These are phyloP conservation scores for Craterostigma plantagineum DNA, from an alignment of 257 asterid species.

Conservation along the genomic window DNA sequence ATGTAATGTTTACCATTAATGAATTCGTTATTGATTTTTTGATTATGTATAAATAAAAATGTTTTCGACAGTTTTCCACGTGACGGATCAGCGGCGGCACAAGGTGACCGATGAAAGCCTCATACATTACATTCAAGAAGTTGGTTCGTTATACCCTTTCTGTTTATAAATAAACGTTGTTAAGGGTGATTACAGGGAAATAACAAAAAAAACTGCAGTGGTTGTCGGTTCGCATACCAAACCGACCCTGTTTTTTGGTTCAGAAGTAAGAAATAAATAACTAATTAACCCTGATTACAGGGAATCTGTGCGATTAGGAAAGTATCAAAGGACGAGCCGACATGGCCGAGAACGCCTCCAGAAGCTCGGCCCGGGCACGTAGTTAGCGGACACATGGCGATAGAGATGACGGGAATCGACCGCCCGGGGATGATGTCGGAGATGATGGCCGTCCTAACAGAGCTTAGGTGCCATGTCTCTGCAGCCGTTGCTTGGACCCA, in stretches of 20 bases:
- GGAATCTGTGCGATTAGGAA: conserved; percentile 38
- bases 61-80: conserved; percentile 1
- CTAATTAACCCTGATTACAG: conserved; percentile 13
- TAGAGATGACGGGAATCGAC: conserved; percentile 76
- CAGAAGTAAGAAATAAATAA: too few species aligned
- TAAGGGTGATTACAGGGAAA: too few species aligned
- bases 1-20: too few species aligned
- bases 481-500: conserved; percentile 89
- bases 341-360: conserved; percentile 9
- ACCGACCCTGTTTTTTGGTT: too few species aligned
- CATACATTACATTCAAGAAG: conserved; percentile 48
- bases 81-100: conserved; percentile 9
- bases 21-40: too few species aligned
- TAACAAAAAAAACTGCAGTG: too few species aligned
- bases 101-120: conserved; percentile 51
- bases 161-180: too few species aligned
- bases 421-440: conserved; percentile 81
- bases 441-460: conserved; percentile 59
- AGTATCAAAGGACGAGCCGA: too few species aligned
- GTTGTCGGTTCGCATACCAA: too few species aligned
- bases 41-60: too few species aligned
- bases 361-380: conserved; percentile 19
- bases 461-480: conserved; percentile 57
- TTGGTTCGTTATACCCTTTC: too few species aligned
- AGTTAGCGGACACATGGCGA: conserved; percentile 29